Evolutionary conservation across 768 basidiomycete species (phyloP).

Genomic region (Termitomyces sp.): DNA sequence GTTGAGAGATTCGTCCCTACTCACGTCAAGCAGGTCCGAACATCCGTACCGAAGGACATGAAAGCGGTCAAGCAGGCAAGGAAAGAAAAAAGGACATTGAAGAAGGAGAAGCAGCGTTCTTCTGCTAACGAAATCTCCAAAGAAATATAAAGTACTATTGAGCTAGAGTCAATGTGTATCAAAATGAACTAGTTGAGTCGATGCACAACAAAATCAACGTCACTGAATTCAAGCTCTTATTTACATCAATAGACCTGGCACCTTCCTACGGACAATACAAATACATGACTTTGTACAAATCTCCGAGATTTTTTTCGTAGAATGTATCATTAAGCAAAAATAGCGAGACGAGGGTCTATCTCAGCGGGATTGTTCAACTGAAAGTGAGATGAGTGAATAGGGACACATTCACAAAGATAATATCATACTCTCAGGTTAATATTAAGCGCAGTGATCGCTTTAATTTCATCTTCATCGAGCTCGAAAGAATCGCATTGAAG

Average conservation of each 20-base stretch:
- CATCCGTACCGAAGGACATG: conserved; percentile 77
- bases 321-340: conserved; percentile 52
- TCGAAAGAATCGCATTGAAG: conserved; percentile 31
- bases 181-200: conserved; percentile 24
- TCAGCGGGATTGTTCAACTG: conserved; percentile 69
- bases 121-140: background rate
- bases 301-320: background rate
- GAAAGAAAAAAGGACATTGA: conserved; percentile 30
- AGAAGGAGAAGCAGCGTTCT: background rate
- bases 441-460: conserved; percentile 54
- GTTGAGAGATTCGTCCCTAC: conserved; percentile 48
- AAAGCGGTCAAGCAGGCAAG: conserved; percentile 59
- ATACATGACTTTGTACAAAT: background rate
- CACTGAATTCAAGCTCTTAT: background rate
- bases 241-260: background rate
- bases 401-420: background rate
- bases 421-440: conserved; percentile 50
- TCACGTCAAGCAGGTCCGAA: conserved; percentile 76
- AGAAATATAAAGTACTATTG: background rate
- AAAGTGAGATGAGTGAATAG: conserved; percentile 6
- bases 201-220: conserved; percentile 32
- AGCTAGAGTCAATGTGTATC: background rate
- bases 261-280: background rate
- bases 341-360: conserved; percentile 58
- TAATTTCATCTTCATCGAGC: conserved; percentile 53